These are phyloP conservation scores for Phytopythium chamaehyphon DNA, from an alignment of 352 stramenopile genomes.

Conservation along the genomic window DNA sequence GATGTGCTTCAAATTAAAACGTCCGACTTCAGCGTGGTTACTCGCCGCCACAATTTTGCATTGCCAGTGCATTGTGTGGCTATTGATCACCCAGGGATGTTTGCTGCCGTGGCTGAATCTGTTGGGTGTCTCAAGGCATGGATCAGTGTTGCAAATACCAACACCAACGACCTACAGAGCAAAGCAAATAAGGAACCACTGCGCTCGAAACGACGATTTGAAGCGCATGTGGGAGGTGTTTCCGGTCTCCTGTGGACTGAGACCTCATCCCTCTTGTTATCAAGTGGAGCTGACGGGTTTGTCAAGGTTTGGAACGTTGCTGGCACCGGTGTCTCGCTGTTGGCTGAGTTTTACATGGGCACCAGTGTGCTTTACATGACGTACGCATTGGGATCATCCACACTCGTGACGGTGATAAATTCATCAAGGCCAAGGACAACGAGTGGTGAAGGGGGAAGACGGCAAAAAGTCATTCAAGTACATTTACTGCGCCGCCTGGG, in stretches of 20 bases:
- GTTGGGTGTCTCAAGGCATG: slow-evolving; percentile 43
- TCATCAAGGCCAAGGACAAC: neutral
- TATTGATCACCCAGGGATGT: slow-evolving; percentile 35
- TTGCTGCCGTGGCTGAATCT: slow-evolving; percentile 35
- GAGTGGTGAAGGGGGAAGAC: no score
- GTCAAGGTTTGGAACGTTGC: slow-evolving; percentile 59
- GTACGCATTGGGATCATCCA: slow-evolving; percentile 16
- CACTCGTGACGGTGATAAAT: slow-evolving; percentile 1
- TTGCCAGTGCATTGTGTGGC: slow-evolving; percentile 33
- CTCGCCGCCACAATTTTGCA: slow-evolving; percentile 23
- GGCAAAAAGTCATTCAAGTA: slow-evolving; percentile 21
- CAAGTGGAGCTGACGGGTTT: slow-evolving; percentile 53
- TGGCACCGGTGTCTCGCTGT: slow-evolving; percentile 16
- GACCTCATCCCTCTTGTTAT: slow-evolving; percentile 32
- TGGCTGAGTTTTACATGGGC: slow-evolving; percentile 36
- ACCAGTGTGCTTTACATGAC: slow-evolving; percentile 34
- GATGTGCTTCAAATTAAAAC: slow-evolving; percentile 18
- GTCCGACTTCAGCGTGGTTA: neutral
- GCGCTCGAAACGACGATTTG: slow-evolving; percentile 30
- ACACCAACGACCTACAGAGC: slow-evolving; percentile 4
- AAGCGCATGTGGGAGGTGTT: slow-evolving; percentile 50
- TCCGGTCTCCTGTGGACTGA: slow-evolving; percentile 50
- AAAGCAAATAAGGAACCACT: neutral
- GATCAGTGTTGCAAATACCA: slow-evolving; percentile 42
- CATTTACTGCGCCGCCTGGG: slow-evolving; percentile 27